phyloP scores from a whole-genome alignment of 345 rosid genomes.

The Brassica juncea region DNA sequence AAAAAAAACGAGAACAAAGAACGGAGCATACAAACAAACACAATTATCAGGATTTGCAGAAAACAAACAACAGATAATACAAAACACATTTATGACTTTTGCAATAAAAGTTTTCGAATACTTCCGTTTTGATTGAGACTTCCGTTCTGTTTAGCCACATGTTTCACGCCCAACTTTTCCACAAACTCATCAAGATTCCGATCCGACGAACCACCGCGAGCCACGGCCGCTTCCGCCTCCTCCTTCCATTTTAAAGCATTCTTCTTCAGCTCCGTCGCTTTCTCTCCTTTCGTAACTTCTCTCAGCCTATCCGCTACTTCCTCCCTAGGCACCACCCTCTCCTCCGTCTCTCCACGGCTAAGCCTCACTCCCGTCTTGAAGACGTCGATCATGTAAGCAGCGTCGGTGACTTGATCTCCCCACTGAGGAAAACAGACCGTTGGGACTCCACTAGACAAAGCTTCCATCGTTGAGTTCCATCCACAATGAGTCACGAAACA shows the following conservation, averaged over 20 bases:
- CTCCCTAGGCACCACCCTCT: constrained; percentile 55
- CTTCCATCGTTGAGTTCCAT: constrained; percentile 88
- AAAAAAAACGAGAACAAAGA: neutral
- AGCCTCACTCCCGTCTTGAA: constrained; percentile 66
- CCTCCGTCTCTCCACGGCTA: constrained; percentile 65
- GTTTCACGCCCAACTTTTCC: constrained; percentile 51
- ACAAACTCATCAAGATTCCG: constrained; percentile 63
- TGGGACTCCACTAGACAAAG: constrained; percentile 64
- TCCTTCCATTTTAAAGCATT: constrained; percentile 72
- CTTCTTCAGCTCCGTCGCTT: constrained; percentile 55
- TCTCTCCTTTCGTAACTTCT: constrained; percentile 56
- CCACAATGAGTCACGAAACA: constrained; percentile 89
- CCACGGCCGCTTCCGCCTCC: constrained; percentile 68
- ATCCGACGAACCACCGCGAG: constrained; percentile 77
- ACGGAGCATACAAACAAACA: constrained; percentile 12
- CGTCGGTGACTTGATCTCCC: constrained; percentile 87
- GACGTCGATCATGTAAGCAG: constrained; percentile 64
- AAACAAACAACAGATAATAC: neutral
- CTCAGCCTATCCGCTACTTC: constrained; percentile 66
- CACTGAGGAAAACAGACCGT: constrained; percentile 74
- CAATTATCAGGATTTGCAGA: neutral
- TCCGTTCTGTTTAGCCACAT: constrained; percentile 28
- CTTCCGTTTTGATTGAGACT: constrained; percentile 19
- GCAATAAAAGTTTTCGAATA: neutral
- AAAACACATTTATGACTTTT: neutral